Percentiles rank a stretch among this genome's conserved stretches.
phyloP scores from a whole-genome alignment of 2,329 filamentous ascomycete genomes.

The Akanthomyces lecanii region DNA sequence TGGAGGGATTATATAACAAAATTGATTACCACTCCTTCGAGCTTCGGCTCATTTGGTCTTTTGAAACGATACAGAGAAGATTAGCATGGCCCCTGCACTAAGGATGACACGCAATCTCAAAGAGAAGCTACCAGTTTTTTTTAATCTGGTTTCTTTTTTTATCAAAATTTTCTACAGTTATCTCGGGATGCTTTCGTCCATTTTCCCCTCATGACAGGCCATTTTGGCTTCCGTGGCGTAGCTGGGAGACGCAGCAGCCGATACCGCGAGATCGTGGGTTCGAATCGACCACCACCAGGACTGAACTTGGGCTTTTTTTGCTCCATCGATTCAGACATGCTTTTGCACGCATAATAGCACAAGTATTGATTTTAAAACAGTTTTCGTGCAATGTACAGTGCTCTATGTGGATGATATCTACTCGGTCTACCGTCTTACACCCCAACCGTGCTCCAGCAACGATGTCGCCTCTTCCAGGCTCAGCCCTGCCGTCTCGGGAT shows the following conservation, averaged over 20 bases:
- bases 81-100: slow-evolving; percentile 85
- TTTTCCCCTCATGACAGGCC: neutral
- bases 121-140: slow-evolving; percentile 18
- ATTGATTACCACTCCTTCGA: neutral
- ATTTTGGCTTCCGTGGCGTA: neutral
- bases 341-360: neutral
- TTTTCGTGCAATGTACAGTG: neutral
- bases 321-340: neutral
- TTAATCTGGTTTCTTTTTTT: neutral
- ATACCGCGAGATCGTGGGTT: neutral
- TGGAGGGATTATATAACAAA: neutral
- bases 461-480: slow-evolving; percentile 75
- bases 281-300: neutral
- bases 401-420: neutral
- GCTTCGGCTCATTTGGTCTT: slow-evolving; percentile 18
- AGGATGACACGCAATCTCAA: slow-evolving; percentile 53
- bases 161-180: neutral
- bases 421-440: slow-evolving; percentile 40
- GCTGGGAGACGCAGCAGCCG: neutral
- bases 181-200: neutral
- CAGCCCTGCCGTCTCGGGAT: slow-evolving; percentile 82
- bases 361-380: neutral
- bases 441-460: slow-evolving; percentile 69
- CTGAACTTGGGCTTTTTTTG: neutral
- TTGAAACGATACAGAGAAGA: slow-evolving; percentile 57